Percentiles rank a stretch among this genome's conserved stretches.
Conservation (phyloP, 1,284 basidiomycete species). For the Naganishia sp. region DNA sequence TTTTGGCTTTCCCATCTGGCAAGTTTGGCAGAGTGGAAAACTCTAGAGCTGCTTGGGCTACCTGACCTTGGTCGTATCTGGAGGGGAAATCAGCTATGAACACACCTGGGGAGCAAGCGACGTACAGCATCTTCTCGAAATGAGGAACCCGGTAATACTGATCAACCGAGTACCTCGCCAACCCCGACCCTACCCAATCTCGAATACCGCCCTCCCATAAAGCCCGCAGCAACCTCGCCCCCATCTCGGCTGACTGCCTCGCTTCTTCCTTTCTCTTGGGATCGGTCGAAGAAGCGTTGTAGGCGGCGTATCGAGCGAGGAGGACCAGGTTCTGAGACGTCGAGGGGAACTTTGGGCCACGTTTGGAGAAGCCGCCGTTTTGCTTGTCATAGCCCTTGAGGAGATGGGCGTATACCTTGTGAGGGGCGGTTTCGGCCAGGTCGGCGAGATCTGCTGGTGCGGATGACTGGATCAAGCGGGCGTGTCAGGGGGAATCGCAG, state of each 20-base stretch:
- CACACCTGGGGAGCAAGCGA: not conserved
- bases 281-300: conserved; percentile 31
- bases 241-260: conserved; percentile 40
- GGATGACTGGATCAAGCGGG: conserved; percentile 4
- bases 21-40: conserved; percentile 40
- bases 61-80: conserved; percentile 57
- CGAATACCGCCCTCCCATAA: conserved; percentile 57
- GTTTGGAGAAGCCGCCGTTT: conserved; percentile 53
- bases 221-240: conserved; percentile 43
- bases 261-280: conserved; percentile 42
- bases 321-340: conserved; percentile 43
- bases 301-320: conserved; percentile 39
- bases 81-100: not conserved
- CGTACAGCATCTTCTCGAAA: conserved; percentile 58
- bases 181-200: conserved; percentile 57
- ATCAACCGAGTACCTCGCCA: conserved; percentile 57
- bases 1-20: conserved; percentile 27
- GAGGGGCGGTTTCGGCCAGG: conserved; percentile 19
- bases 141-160: conserved; percentile 57
- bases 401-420: conserved; percentile 41
- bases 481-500: conserved; percentile 1
- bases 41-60: conserved; percentile 45
- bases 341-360: conserved; percentile 56
- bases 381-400: conserved; percentile 41
- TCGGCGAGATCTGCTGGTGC: conserved; percentile 34